Evolutionary conservation across 2,329 filamentous ascomycete species (phyloP).

Genomic region (Lasiodiplodia citricola): DNA sequence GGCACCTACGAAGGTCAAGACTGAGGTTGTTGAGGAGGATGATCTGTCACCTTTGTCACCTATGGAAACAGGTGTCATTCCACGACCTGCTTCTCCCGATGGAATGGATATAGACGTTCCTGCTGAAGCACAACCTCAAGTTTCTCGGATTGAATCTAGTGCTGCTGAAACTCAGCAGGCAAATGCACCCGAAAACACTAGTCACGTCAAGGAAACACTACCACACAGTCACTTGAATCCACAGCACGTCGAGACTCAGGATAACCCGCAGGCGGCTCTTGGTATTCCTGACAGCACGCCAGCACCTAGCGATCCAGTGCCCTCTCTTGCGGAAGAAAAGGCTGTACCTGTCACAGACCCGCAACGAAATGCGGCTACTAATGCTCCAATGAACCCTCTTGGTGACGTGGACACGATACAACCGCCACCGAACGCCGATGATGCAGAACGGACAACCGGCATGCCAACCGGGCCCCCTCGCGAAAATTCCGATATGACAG

Average conservation of each 20-base stretch:
- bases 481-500: not conserved
- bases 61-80: not conserved
- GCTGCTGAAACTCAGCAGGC: not conserved
- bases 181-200: not conserved
- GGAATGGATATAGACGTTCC: slow-evolving; percentile 14
- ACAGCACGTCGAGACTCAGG: not conserved
- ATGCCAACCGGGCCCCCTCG: not conserved
- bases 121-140: not conserved
- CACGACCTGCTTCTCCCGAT: not conserved
- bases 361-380: not conserved
- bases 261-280: not conserved
- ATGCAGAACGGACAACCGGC: not conserved
- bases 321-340: not conserved
- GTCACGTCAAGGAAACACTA: not conserved
- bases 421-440: not conserved
- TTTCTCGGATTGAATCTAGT: not conserved
- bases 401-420: not conserved
- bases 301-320: not conserved
- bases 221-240: not conserved
- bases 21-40: not conserved
- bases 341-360: not conserved
- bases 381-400: not conserved
- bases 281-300: not conserved
- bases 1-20: slow-evolving; percentile 19
- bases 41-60: not conserved